These are phyloP conservation scores for Puccinia hordei DNA, from an alignment of 1,284 basidiomycete genomes.

Conservation along the genomic window DNA sequence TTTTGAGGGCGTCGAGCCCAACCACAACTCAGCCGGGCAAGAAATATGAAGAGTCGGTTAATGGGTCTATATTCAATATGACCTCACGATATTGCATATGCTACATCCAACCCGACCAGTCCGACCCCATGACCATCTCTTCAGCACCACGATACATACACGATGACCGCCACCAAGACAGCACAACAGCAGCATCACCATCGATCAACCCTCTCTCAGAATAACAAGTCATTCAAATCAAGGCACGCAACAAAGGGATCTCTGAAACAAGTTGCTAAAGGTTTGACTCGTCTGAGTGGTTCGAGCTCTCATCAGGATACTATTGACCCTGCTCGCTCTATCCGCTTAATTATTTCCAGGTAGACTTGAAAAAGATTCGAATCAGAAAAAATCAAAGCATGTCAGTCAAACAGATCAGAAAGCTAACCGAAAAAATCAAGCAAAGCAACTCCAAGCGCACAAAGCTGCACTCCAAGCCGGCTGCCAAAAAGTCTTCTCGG, in stretches of 20 bases:
- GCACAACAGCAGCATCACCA: slow-evolving; percentile 35
- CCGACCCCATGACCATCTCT: no score
- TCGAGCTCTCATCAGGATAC: not conserved
- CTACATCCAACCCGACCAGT: not conserved
- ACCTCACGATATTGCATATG: not conserved
- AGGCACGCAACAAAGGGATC: slow-evolving; percentile 33
- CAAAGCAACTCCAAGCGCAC: slow-evolving; percentile 34
- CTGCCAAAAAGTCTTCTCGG: slow-evolving; percentile 36
- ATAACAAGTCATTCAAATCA: slow-evolving; percentile 47
- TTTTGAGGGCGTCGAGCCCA: not conserved
- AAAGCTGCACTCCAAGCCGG: slow-evolving; percentile 31
- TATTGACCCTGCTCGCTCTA: not conserved
- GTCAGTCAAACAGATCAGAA: slow-evolving; percentile 24
- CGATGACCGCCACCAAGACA: not conserved
- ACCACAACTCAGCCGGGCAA: slow-evolving; percentile 36
- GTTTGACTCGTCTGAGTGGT: not conserved
- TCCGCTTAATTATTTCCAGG: slow-evolving; percentile 8
- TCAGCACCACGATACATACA: not conserved
- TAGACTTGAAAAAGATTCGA: slow-evolving; percentile 35
- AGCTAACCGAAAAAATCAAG: slow-evolving; percentile 34
- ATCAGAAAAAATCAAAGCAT: slow-evolving; percentile 4
- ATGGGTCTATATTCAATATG: not conserved
- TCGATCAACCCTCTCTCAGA: slow-evolving; percentile 47
- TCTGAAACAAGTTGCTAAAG: slow-evolving; percentile 39
- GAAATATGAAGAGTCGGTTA: no score